Evolutionary conservation across 768 basidiomycete genomes (phyloP).

Genomic region (Dacryopinax primogenitus): DNA sequence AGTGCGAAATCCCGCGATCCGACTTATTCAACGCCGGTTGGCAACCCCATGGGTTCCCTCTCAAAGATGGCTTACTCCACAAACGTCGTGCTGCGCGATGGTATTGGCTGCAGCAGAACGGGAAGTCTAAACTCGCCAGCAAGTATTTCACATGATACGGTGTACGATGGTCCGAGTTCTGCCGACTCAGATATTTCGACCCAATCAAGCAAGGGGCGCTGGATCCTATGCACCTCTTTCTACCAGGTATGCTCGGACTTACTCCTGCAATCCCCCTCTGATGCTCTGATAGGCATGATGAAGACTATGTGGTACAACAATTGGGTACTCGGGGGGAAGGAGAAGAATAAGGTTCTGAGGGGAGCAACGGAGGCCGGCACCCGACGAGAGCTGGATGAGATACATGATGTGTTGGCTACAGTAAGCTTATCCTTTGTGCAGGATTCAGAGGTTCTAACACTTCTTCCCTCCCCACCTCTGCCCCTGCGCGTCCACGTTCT

Average conservation of each 20-base stretch:
- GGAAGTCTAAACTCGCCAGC: background rate
- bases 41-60: background rate
- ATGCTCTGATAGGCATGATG: background rate
- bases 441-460: too few relatives aligned
- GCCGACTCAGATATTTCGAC: constrained; percentile 10
- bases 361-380: background rate
- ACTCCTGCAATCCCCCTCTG: background rate
- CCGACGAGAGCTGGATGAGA: background rate
- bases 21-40: constrained; percentile 3
- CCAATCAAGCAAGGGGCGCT: background rate
- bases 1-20: constrained; percentile 20
- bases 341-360: background rate
- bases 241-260: background rate
- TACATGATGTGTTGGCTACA: background rate
- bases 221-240: constrained; percentile 13
- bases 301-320: background rate
- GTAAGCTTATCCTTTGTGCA: too few relatives aligned
- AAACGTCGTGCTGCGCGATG: background rate
- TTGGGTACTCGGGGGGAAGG: background rate
- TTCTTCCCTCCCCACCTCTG: background rate
- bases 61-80: background rate
- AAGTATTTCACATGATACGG: constrained; percentile 5
- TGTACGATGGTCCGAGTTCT: constrained; percentile 3
- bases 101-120: background rate
- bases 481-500: background rate